These are phyloP conservation scores for Umbelopsis ramanniana DNA, from an alignment of 192 early-diverging fungal genomes.

Conservation along the genomic window DNA sequence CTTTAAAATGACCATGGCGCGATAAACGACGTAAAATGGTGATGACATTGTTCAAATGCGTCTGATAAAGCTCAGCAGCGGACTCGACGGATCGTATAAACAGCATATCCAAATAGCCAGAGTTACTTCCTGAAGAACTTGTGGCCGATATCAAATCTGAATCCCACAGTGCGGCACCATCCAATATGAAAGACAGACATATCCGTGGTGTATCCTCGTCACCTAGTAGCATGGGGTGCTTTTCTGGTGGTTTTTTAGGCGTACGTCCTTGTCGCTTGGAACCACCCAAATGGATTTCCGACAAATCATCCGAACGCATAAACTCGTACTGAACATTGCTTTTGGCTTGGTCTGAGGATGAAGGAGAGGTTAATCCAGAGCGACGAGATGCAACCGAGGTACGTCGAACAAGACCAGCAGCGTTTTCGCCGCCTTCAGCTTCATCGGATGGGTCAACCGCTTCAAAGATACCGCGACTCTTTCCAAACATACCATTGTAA, in stretches of 20 bases:
- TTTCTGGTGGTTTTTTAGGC: slow-evolving; percentile 14
- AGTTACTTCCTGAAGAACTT: neutral
- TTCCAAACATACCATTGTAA: neutral
- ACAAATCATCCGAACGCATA: slow-evolving; percentile 20
- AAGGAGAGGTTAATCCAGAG: neutral
- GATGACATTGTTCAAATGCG: neutral
- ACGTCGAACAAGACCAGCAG: slow-evolving; percentile 6
- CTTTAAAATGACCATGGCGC: slow-evolving; percentile 13
- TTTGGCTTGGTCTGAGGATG: neutral
- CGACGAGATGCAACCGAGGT: neutral
- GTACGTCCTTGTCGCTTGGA: neutral
- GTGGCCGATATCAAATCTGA: neutral
- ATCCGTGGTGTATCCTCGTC: neutral
- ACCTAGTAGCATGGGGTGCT: neutral
- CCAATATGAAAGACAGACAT: slow-evolving; percentile 9
- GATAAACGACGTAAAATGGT: slow-evolving; percentile 5
- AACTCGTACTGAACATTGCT: slow-evolving; percentile 1
- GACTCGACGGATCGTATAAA: slow-evolving; percentile 16
- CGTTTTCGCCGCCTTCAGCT: neutral
- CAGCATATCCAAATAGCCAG: slow-evolving; percentile 5
- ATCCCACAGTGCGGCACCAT: slow-evolving; percentile 14
- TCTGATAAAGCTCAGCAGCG: slow-evolving; percentile 12
- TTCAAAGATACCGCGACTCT: slow-evolving; percentile 17
- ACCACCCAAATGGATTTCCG: slow-evolving; percentile 19
- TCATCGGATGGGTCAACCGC: neutral